Percentiles rank a stretch among this genome's conserved stretches.
These are phyloP conservation scores for Solanum virginianum DNA, from an alignment of 257 asterid species.

Conservation along the genomic window DNA sequence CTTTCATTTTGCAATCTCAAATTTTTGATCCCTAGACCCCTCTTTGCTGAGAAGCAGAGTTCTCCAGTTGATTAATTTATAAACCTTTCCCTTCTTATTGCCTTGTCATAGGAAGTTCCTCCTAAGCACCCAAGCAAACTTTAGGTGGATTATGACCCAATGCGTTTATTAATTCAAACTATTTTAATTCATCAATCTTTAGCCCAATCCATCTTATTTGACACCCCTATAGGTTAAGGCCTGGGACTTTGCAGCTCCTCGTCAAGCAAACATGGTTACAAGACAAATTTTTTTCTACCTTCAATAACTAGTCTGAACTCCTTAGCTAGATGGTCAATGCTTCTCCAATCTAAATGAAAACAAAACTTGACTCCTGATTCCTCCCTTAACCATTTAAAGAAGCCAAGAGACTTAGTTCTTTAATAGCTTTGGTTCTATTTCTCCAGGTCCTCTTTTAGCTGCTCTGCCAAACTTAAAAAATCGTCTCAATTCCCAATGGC, in stretches of 20 bases:
- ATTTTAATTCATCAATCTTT: not conserved
- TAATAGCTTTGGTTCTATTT: not conserved
- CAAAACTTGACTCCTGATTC: not conserved
- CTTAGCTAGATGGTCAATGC: not conserved
- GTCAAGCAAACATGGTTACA: not conserved
- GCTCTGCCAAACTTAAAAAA: not conserved
- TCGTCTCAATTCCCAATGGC: not conserved
- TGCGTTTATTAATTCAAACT: not conserved
- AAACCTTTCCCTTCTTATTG: too few species aligned
- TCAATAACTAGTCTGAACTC: not conserved
- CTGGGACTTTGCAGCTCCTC: not conserved
- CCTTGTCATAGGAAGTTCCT: too few species aligned
- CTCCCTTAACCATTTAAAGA: not conserved
- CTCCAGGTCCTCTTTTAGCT: not conserved
- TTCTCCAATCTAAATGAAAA: not conserved
- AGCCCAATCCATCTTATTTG: not conserved
- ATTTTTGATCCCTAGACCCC: too few species aligned
- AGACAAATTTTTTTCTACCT: not conserved
- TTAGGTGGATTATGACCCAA: not conserved
- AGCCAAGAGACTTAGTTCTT: not conserved
- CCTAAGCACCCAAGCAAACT: not conserved
- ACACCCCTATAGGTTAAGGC: not conserved
- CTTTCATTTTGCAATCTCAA: too few species aligned
- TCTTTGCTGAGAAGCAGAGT: too few species aligned
- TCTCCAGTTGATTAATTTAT: too few species aligned